Evolutionary conservation across 495 filamentous ascomycete genomes (phyloP).

Genomic region (Haplographium delicatum): DNA sequence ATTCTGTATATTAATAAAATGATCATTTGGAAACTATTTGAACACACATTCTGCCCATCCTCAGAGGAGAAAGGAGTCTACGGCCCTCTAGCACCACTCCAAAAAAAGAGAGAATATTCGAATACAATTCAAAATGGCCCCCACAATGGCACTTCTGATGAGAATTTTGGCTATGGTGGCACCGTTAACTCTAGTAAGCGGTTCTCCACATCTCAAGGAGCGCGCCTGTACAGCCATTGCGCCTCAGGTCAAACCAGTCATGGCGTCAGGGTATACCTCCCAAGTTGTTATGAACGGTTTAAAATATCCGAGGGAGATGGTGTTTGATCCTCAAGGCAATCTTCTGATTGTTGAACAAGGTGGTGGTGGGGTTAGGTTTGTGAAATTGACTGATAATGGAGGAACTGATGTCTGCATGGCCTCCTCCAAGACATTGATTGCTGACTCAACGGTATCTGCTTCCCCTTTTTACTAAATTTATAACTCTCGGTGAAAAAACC

Average conservation of each 20-base stretch:
- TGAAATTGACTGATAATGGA: conserved; percentile 44
- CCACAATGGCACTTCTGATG: no score
- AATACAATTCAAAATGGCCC: no score
- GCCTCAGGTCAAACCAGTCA: conserved; percentile 31
- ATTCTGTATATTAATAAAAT: no score
- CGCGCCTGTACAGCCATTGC: neutral
- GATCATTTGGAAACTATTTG: no score
- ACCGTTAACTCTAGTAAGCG: no score
- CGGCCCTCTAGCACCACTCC: no score
- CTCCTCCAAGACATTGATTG: conserved; percentile 33
- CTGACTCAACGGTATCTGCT: conserved; percentile 14
- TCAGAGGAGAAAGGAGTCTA: no score
- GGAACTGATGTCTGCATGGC: conserved; percentile 42
- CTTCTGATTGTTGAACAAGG: conserved; percentile 55
- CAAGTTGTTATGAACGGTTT: conserved; percentile 51
- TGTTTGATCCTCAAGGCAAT: conserved; percentile 53
- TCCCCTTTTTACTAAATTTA: no score
- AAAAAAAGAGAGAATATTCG: no score
- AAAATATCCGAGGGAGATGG: conserved; percentile 48
- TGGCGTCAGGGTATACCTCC: conserved; percentile 51
- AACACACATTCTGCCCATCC: no score
- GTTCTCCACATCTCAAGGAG: neutral
- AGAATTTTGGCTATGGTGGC: no score
- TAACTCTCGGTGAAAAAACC: no score
- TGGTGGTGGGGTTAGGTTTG: conserved; percentile 44